These are phyloP conservation scores for Castanea crenata DNA, from an alignment of 306 rosid genomes.

Conservation along the genomic window DNA sequence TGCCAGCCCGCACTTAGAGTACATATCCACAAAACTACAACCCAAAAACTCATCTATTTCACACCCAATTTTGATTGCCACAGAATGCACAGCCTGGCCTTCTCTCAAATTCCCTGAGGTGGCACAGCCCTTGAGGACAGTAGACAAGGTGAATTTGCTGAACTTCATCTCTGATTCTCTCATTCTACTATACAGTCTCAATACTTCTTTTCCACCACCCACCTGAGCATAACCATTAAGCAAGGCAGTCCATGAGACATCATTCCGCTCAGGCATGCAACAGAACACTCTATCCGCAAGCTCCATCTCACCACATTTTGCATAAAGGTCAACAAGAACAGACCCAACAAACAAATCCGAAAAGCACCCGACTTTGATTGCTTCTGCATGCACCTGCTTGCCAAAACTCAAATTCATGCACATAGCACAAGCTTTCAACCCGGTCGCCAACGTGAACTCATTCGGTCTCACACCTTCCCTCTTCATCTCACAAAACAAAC, in stretches of 20 bases:
- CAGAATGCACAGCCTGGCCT: slow-evolving; percentile 30
- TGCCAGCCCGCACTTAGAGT: slow-evolving; percentile 24
- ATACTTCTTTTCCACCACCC: slow-evolving; percentile 28
- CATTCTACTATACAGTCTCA: slow-evolving; percentile 29
- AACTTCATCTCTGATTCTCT: slow-evolving; percentile 24
- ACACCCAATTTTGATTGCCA: slow-evolving; percentile 36
- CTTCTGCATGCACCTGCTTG: slow-evolving; percentile 33
- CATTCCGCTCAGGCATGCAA: slow-evolving; percentile 32
- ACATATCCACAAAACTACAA: slow-evolving; percentile 32
- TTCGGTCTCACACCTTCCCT: slow-evolving; percentile 30
- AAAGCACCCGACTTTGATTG: slow-evolving; percentile 20
- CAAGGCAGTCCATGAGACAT: slow-evolving; percentile 38
- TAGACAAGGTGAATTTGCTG: slow-evolving; percentile 29
- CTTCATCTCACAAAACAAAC: slow-evolving; percentile 37
- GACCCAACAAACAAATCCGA: slow-evolving; percentile 33
- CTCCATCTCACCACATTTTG: slow-evolving; percentile 33
- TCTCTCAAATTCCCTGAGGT: slow-evolving; percentile 31
- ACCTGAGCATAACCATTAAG: slow-evolving; percentile 31
- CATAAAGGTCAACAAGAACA: slow-evolving; percentile 38
- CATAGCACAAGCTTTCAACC: slow-evolving; percentile 35
- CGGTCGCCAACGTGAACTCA: slow-evolving; percentile 29
- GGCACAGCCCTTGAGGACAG: slow-evolving; percentile 37
- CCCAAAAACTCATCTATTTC: slow-evolving; percentile 33
- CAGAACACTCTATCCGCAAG: slow-evolving; percentile 30
- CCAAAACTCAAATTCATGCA: slow-evolving; percentile 30